A percentile compares a stretch with the other conserved stretches of the same genome.
Conservation (phyloP, 2,329 filamentous ascomycete genomes). For the Cadophora sp. region DNA sequence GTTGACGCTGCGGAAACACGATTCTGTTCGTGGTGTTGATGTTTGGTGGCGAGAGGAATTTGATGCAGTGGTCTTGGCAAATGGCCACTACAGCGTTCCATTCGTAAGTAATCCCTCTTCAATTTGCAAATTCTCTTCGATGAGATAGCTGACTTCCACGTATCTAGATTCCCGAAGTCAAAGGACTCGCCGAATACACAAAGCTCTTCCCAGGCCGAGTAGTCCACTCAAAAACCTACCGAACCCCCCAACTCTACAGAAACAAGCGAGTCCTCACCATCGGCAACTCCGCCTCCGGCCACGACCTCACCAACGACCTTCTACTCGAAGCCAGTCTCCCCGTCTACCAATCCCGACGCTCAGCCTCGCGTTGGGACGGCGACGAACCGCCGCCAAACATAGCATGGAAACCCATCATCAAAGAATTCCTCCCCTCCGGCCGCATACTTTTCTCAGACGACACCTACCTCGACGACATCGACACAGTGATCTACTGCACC, state of each 20-base stretch:
- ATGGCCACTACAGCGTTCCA: constrained; percentile 75
- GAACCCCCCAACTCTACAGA: constrained; percentile 65
- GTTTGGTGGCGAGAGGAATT: constrained; percentile 61
- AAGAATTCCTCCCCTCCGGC: constrained; percentile 50
- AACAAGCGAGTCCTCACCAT: constrained; percentile 80
- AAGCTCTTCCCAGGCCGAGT: constrained; percentile 63
- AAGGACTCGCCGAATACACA: constrained; percentile 64
- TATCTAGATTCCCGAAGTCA: constrained; percentile 60
- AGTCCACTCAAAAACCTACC: constrained; percentile 80
- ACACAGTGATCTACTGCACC: constrained; percentile 83
- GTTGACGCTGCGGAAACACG: constrained; percentile 55
- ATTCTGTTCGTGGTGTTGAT: constrained; percentile 52
- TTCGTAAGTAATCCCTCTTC: constrained; percentile 52
- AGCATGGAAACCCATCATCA: constrained; percentile 60
- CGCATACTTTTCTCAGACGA: constrained; percentile 67
- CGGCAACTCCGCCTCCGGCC: constrained; percentile 82
- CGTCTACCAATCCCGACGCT: constrained; percentile 59
- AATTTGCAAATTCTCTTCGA: background rate
- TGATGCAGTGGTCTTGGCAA: constrained; percentile 77
- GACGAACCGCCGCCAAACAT: constrained; percentile 53
- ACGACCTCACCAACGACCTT: constrained; percentile 77
- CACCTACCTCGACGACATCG: constrained; percentile 67
- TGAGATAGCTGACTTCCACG: background rate
- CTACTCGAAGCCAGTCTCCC: constrained; percentile 48
- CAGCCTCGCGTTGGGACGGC: constrained; percentile 58